Conservation (phyloP, 2,329 filamentous ascomycete genomes). For the Emergomyces orientalis region DNA sequence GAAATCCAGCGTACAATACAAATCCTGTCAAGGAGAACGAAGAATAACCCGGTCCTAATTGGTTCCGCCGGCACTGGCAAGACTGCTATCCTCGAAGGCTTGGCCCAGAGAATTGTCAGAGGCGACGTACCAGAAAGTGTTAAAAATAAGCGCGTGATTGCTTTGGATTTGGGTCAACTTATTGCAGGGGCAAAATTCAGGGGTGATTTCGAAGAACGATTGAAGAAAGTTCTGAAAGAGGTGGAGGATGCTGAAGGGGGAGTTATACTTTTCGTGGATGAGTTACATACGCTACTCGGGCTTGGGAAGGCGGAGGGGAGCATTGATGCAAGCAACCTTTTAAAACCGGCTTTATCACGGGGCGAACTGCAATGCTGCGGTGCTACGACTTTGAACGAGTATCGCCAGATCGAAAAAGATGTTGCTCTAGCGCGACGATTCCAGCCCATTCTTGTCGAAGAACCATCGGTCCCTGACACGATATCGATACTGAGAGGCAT, state of each 20-base stretch:
- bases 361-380: constrained; percentile 93
- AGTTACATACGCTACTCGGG: constrained; percentile 82
- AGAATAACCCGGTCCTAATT: constrained; percentile 94
- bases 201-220: constrained; percentile 88
- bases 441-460: constrained; percentile 87
- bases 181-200: constrained; percentile 94
- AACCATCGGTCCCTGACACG: constrained; percentile 83
- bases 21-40: constrained; percentile 81
- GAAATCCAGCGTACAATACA: constrained; percentile 95
- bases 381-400: constrained; percentile 87
- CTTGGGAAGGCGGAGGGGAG: constrained; percentile 92
- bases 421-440: constrained; percentile 86
- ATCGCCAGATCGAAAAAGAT: constrained; percentile 90
- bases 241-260: constrained; percentile 81
- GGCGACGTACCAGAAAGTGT: constrained; percentile 94
- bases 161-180: constrained; percentile 78
- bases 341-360: constrained; percentile 87
- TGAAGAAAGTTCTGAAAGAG: constrained; percentile 86
- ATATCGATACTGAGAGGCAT: constrained; percentile 93
- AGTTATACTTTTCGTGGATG: constrained; percentile 91
- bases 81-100: constrained; percentile 82
- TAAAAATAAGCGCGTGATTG: constrained; percentile 84
- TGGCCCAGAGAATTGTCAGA: constrained; percentile 79
- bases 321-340: constrained; percentile 87
- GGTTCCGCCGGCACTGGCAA: constrained; percentile 87